phyloP scores from a whole-genome alignment of 305 asterid genomes.

The Rubia tinctorum region DNA sequence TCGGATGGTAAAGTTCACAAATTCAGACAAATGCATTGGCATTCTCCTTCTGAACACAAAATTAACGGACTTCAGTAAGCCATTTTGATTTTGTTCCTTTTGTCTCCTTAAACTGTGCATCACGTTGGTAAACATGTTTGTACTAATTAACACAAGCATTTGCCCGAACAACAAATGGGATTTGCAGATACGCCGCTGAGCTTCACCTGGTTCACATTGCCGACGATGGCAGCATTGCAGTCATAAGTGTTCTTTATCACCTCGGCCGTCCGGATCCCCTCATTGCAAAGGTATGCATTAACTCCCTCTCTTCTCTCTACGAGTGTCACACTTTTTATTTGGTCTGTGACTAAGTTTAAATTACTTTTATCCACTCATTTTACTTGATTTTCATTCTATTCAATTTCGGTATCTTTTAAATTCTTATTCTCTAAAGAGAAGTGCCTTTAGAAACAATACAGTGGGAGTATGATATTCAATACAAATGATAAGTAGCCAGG shows the following conservation, averaged over 20 bases:
- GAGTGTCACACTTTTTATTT: too few relatives aligned
- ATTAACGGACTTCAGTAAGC: conserved; percentile 56
- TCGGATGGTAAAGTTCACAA: conserved; percentile 51
- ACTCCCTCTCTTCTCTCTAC: too few relatives aligned
- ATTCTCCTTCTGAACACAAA: conserved; percentile 79
- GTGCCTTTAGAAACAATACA: neutral
- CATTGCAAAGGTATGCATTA: conserved; percentile 16
- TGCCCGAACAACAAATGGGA: neutral
- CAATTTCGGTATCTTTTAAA: too few relatives aligned
- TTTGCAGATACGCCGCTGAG: conserved; percentile 25
- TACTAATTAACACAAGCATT: too few relatives aligned
- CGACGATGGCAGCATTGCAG: conserved; percentile 24
- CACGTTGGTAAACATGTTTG: too few relatives aligned
- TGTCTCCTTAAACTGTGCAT: too few relatives aligned
- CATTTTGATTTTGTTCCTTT: conserved; percentile 7
- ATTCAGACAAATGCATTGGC: conserved; percentile 89
- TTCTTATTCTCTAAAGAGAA: too few relatives aligned
- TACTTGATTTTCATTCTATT: too few relatives aligned
- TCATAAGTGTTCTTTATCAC: conserved; percentile 20
- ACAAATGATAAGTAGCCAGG: neutral
- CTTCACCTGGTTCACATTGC: conserved; percentile 28
- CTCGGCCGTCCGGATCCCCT: conserved; percentile 23
- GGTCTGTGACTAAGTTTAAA: too few relatives aligned
- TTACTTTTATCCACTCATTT: too few relatives aligned
- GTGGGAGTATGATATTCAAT: too few relatives aligned